Percentiles rank a stretch among this genome's conserved stretches.
phyloP scores from a whole-genome alignment of 2,329 filamentous ascomycete species.

The Botryosphaeria dothidea region DNA sequence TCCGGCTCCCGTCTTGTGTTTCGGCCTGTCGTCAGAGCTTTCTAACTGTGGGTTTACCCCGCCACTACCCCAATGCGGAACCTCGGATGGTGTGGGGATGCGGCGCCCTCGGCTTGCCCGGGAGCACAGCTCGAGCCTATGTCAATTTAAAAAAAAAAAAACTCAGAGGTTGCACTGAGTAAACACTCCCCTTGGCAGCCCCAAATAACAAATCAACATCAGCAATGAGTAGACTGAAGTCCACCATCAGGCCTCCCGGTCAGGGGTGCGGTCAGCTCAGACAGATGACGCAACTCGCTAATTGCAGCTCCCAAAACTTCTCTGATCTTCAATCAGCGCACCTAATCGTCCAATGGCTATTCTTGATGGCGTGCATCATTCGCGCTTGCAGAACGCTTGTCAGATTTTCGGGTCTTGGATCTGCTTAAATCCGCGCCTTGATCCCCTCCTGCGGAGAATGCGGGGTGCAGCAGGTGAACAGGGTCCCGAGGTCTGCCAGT shows the following conservation, averaged over 20 bases:
- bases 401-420: background rate
- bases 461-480: slow-evolving; percentile 1
- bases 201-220: no score
- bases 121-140: no score
- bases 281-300: background rate
- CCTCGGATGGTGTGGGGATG: background rate
- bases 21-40: background rate
- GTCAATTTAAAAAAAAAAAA: no score
- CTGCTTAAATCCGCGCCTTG: background rate
- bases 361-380: no score
- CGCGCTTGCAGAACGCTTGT: background rate
- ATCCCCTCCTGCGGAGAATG: background rate
- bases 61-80: background rate
- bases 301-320: background rate
- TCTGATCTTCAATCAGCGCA: background rate
- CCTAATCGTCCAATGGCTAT: background rate
- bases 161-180: no score
- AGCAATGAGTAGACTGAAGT: no score
- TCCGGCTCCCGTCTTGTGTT: background rate
- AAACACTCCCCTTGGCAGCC: no score
- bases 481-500: background rate
- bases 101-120: no score
- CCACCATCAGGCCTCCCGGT: background rate
- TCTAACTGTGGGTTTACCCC: background rate
- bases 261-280: no score